Conservation (phyloP, 495 filamentous ascomycete species). For the Aspergillus indologenus region DNA sequence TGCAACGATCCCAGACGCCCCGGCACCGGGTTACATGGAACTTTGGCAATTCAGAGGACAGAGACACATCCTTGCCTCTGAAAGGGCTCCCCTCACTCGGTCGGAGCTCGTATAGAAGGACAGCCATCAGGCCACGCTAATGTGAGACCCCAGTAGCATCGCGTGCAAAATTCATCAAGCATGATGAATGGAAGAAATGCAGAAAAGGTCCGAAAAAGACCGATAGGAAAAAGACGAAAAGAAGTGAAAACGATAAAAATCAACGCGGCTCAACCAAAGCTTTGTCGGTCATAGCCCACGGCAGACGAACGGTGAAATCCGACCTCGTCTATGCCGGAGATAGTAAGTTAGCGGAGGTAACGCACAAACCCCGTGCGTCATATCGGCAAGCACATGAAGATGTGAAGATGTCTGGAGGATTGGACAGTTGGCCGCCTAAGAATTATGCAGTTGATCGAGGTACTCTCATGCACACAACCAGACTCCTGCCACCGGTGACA, state of each 20-base stretch:
- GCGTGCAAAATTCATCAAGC: not conserved
- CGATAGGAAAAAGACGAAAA: not conserved
- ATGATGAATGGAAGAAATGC: not conserved
- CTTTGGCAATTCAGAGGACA: not conserved
- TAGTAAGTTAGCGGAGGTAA: too few relatives aligned
- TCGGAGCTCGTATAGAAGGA: conserved; percentile 6
- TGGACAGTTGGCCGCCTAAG: conserved; percentile 1
- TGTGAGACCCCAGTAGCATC: not conserved
- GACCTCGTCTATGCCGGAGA: not conserved
- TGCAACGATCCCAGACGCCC: conserved; percentile 2
- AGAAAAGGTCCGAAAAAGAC: not conserved
- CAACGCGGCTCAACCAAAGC: conserved; percentile 14
- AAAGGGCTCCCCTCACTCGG: not conserved
- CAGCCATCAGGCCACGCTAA: not conserved
- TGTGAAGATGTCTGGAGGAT: not conserved
- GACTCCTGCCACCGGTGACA: not conserved
- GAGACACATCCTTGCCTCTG: not conserved
- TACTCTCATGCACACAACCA: not conserved
- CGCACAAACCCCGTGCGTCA: not conserved
- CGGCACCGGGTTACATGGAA: conserved; percentile 1
- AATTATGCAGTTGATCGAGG: too few relatives aligned
- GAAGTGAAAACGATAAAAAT: not conserved
- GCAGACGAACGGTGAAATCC: conserved; percentile 18
- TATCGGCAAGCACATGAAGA: not conserved
- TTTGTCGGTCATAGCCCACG: not conserved